Percentiles rank a stretch among this genome's conserved stretches.
These are phyloP conservation scores for Ogataea philodendri DNA, from an alignment of 805 yeast species.

Conservation along the genomic window DNA sequence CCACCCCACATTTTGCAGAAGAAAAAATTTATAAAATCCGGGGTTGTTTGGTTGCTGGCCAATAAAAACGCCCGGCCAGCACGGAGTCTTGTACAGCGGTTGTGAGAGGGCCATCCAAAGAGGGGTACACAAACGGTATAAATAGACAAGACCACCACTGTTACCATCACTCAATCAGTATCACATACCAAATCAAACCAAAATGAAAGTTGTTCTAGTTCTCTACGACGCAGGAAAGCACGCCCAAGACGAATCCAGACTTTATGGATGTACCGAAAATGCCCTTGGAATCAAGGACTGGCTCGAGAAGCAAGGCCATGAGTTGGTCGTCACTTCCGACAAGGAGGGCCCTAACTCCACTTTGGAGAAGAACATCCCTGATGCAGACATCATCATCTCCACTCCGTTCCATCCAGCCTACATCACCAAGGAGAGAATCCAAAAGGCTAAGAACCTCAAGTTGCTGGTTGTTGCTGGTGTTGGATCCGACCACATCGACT, in stretches of 20 bases:
- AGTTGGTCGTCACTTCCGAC: slow-evolving; percentile 60
- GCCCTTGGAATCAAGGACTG: slow-evolving; percentile 68
- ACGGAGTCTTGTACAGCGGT: slow-evolving; percentile 20
- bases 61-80: slow-evolving; percentile 17
- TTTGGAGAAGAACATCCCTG: slow-evolving; percentile 64
- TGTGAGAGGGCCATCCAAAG: slow-evolving; percentile 3
- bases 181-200: slow-evolving; percentile 3
- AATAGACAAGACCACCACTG: slow-evolving; percentile 1
- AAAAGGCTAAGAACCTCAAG: slow-evolving; percentile 68
- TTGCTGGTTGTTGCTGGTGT: slow-evolving; percentile 78
- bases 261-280: slow-evolving; percentile 71
- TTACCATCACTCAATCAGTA: background rate
- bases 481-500: slow-evolving; percentile 79
- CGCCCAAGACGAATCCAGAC: slow-evolving; percentile 56
- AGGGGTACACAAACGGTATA: slow-evolving; percentile 11
- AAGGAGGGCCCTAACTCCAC: slow-evolving; percentile 61
- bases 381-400: slow-evolving; percentile 74
- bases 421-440: slow-evolving; percentile 63
- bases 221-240: slow-evolving; percentile 58
- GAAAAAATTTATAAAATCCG: slow-evolving; percentile 15
- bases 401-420: slow-evolving; percentile 86
- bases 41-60: slow-evolving; percentile 16
- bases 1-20: slow-evolving; percentile 18
- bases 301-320: slow-evolving; percentile 66
- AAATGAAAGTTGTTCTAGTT: slow-evolving; percentile 50